Base-by-base conservation (phyloP, 1,284 basidiomycete genomes). In the Naganishia cerealis region DNA sequence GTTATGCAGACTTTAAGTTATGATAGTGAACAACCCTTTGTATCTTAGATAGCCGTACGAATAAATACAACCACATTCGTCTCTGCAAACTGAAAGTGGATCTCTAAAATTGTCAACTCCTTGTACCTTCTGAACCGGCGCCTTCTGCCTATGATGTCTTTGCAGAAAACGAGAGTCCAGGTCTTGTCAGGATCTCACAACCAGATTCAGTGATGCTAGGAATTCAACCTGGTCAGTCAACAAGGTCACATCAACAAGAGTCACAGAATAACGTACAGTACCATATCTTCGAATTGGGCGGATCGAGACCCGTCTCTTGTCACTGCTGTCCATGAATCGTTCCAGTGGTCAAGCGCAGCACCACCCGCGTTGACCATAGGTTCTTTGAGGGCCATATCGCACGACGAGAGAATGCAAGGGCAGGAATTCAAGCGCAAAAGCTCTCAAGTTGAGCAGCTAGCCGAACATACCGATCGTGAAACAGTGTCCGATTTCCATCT, bases 231-330 rank as follows among this genome's bases (percentile, higher is more conserved):
- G 29, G 71, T 73, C 65, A 36, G 53, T 52, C 71, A 58, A 42
- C 53, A 57, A 12, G 21, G 24, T 6, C n/a, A 42, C 55, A 29
- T 26, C n/a, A 26, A 16, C 43, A 13, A 55, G n/a, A 55, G 8
- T n/a, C 8, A 48, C 55, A 16, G 46, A 36, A 18, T 26, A 26
- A 12, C 90, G 75, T 75, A 93, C 89, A 98, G 79, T 46, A 91
- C 82, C 0, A 94, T 95, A 75, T 98, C 94, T 79, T 98, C 94
- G 75, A 96, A 97, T 76, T 98, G 94, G 8, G 94, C 94, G 72
- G 90, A 93, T 70, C 85, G 84, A 77, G 90, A 89, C 38, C 94
- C 94, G 80, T 97, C 94, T 33, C 76, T 70, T 1, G 94, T 97
- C 21, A 90, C 91, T 0, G 93, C 92, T 2, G 94, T 97, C 94